Evolutionary conservation across 768 basidiomycete genomes (phyloP), one percentile per base, ranked within the genome.

Genomic region (Tylopilus subfusipes): DNA sequence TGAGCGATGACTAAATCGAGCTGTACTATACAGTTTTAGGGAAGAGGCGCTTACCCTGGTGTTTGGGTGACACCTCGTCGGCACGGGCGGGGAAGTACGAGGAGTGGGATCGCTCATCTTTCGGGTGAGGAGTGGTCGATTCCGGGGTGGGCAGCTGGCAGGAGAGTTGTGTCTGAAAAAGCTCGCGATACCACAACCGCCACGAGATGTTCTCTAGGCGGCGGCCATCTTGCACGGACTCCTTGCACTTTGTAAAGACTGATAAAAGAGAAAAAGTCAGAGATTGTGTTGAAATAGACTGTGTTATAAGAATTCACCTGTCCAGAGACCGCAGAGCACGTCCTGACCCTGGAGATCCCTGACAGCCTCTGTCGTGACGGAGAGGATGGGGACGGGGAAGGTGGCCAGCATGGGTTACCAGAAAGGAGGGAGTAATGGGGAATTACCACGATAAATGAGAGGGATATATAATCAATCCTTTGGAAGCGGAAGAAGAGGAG

Each of bases 201-300:
- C 92, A 95, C 4, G 88, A 84, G 50, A 94, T 85, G 64, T 95
- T 93, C 72, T 94, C 92, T 27, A 93, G 78, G 27, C 92, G 73
- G 7, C 76, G 78, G n/a, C 93, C 93, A 61, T 93, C 86, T 62
- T 86, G 80, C 4, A 94, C 74, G 2, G 83, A 84, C 59, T 82
- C 79, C 69, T 89, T 90, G 75, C 87, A 91, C 68, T 90, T 90
- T 48, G 88, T 83, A 64, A 94, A 92, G 8, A 94, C 92, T 91
- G 61, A 46, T 49, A 52, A 50, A 58, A 24, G 50, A 24, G 48
- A 42, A 43, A 38, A 22, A 5, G 43, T 57, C 14, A 63, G 62
- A 34, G 25, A 55, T 21, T 48, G 2, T 3, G 39, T 0, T 1
- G 2, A 3, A 29, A 16, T 1, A 39, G 0, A 19, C 29, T 10